phyloP scores from a whole-genome alignment of 192 early-diverging fungal species.

The Coemansia sp. region DNA sequence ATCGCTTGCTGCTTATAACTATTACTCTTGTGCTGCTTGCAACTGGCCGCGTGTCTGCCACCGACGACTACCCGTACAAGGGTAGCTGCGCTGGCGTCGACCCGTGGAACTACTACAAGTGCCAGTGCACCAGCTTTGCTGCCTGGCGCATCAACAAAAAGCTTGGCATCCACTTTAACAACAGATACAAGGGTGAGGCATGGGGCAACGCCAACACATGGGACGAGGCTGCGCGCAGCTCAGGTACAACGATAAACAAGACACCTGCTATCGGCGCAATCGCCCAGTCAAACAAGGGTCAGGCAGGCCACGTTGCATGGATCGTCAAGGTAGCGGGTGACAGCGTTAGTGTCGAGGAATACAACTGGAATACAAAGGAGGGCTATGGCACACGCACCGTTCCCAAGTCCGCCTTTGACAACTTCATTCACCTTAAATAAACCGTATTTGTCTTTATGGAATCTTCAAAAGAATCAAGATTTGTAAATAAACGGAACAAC shows the following conservation, averaged over 20 bases:
- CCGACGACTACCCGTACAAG: constrained; percentile 10
- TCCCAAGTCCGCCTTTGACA: constrained; percentile 9
- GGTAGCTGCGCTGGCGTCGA: constrained; percentile 19
- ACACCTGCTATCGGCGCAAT: constrained; percentile 18
- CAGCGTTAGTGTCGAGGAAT: constrained; percentile 20
- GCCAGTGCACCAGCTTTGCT: constrained; percentile 48
- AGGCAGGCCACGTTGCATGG: constrained; percentile 16
- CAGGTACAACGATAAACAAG: constrained; percentile 19
- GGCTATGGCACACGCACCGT: constrained; percentile 14
- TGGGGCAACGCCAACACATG: constrained; percentile 28
- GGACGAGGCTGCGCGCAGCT: constrained; percentile 14
- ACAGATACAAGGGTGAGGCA: constrained; percentile 8
- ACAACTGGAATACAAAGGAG: constrained; percentile 11
- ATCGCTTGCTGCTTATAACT: too few species aligned
- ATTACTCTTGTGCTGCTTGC: too few species aligned
- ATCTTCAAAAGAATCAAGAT: too few species aligned
- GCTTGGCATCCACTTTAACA: constrained; percentile 17
- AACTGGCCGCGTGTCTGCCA: background rate
- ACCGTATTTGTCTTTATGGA: too few species aligned
- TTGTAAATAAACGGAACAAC: too few species aligned
- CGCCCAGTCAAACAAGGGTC: constrained; percentile 7
- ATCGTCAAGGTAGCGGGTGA: constrained; percentile 13
- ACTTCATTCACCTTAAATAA: constrained; percentile 10
- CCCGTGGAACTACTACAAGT: constrained; percentile 37
- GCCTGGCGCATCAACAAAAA: constrained; percentile 49